Evolutionary conservation across 257 asterid species (phyloP).

Genomic region (Fraxinus americana): DNA sequence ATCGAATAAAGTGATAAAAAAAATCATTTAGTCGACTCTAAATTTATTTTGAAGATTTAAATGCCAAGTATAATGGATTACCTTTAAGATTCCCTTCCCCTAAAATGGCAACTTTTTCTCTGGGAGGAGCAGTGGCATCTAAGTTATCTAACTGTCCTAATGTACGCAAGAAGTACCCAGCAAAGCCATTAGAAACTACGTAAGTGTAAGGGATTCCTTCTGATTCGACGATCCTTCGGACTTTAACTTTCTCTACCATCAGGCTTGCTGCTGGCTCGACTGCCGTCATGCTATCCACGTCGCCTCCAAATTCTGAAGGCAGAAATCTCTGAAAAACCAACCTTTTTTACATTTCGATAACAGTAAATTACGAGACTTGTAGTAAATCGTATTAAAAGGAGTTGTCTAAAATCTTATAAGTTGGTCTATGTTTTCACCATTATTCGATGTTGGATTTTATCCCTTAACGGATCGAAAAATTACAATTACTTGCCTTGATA

Average conservation of each 20-base stretch:
- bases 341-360: too few relatives aligned
- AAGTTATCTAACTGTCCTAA: neutral
- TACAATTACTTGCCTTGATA: slow-evolving; percentile 25
- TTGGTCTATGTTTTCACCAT: too few relatives aligned
- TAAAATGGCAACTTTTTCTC: slow-evolving; percentile 25
- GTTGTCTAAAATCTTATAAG: too few relatives aligned
- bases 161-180: slow-evolving; percentile 12
- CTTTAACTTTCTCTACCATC: neutral
- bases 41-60: neutral
- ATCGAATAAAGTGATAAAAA: too few relatives aligned
- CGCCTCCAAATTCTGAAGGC: slow-evolving; percentile 31
- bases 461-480: too few relatives aligned
- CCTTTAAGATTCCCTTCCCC: slow-evolving; percentile 38
- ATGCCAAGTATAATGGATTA: slow-evolving; percentile 1
- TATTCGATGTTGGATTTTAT: too few relatives aligned
- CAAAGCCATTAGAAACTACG: slow-evolving; percentile 20
- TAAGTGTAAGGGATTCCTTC: slow-evolving; percentile 29
- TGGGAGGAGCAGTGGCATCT: slow-evolving; percentile 21
- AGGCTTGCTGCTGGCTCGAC: slow-evolving; percentile 23
- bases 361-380: too few relatives aligned
- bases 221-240: slow-evolving; percentile 30
- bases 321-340: slow-evolving; percentile 29
- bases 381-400: too few relatives aligned
- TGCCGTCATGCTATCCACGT: slow-evolving; percentile 23
- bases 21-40: too few relatives aligned